These are phyloP conservation scores for Chlorociboria aeruginascens DNA, from an alignment of 495 filamentous ascomycete species.

Conservation along the genomic window DNA sequence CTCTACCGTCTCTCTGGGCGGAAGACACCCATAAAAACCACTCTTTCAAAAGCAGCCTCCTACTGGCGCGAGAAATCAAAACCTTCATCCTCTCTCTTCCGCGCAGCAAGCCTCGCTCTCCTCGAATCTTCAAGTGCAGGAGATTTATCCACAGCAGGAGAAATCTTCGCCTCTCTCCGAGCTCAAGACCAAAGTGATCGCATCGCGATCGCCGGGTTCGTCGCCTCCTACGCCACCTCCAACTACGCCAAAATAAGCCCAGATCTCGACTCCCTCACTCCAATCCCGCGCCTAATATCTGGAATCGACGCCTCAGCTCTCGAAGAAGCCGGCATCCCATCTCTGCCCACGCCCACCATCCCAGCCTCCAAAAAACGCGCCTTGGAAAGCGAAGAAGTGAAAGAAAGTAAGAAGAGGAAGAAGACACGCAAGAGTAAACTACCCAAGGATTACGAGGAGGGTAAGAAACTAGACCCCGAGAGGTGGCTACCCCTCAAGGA, in stretches of 20 bases:
- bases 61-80: slow-evolving; percentile 56
- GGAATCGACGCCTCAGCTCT: slow-evolving; percentile 59
- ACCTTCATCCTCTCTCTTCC: slow-evolving; percentile 46
- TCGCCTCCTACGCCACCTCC: slow-evolving; percentile 67
- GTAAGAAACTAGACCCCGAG: slow-evolving; percentile 75
- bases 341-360: slow-evolving; percentile 31
- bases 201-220: slow-evolving; percentile 61
- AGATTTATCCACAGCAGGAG: slow-evolving; percentile 55
- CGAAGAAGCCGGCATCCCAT: slow-evolving; percentile 64
- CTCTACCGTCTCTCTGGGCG: slow-evolving; percentile 72
- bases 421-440: slow-evolving; percentile 54
- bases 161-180: slow-evolving; percentile 61
- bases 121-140: slow-evolving; percentile 56
- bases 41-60: slow-evolving; percentile 68
- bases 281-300: slow-evolving; percentile 50
- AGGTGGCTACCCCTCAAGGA: slow-evolving; percentile 87
- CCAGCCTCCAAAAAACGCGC: slow-evolving; percentile 44
- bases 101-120: slow-evolving; percentile 67
- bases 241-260: slow-evolving; percentile 47
- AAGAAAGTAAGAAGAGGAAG: slow-evolving; percentile 46
- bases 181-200: slow-evolving; percentile 49
- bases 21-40: slow-evolving; percentile 53
- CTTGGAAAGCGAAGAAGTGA: slow-evolving; percentile 28
- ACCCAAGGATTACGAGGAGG: slow-evolving; percentile 64
- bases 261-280: slow-evolving; percentile 50